Evolutionary conservation across 2,329 filamentous ascomycete genomes (phyloP).

Genomic region (Claviceps africana): DNA sequence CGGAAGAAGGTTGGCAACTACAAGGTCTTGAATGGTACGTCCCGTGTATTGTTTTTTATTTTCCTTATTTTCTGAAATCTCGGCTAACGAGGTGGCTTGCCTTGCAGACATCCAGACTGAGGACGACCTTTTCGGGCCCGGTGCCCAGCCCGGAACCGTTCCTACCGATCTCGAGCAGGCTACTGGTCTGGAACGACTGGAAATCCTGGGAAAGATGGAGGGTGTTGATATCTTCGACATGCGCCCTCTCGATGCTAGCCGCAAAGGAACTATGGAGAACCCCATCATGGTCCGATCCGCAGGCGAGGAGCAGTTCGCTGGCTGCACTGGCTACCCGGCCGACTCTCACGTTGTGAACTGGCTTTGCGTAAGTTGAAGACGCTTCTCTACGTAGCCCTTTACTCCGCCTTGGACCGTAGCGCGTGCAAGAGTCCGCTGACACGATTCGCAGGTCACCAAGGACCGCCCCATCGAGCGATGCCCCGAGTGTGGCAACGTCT

Average conservation of each 20-base stretch:
- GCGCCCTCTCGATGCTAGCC: conserved; percentile 83
- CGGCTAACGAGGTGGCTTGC: conserved; percentile 10
- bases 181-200: conserved; percentile 94
- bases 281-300: conserved; percentile 84
- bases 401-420: background rate
- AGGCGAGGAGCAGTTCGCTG: conserved; percentile 90
- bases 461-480: conserved; percentile 89
- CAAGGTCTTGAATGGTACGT: conserved; percentile 34
- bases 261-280: conserved; percentile 80
- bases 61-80: background rate
- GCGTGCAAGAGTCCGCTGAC: background rate
- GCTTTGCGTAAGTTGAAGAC: conserved; percentile 56
- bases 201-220: conserved; percentile 99
- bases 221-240: conserved; percentile 97
- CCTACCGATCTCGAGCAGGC: conserved; percentile 91
- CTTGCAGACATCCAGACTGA: conserved; percentile 63
- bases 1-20: conserved; percentile 33
- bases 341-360: conserved; percentile 87
- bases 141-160: conserved; percentile 68
- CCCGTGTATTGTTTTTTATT: background rate
- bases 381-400: background rate
- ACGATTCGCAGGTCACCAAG: conserved; percentile 54
- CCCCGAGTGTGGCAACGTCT: conserved; percentile 88
- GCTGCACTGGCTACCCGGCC: conserved; percentile 86
- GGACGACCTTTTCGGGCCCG: conserved; percentile 73